A percentile compares a stretch with the other conserved stretches of the same genome.
Evolutionary conservation across 331 rosid species (phyloP).

Genomic region (Acacia pycnantha): DNA sequence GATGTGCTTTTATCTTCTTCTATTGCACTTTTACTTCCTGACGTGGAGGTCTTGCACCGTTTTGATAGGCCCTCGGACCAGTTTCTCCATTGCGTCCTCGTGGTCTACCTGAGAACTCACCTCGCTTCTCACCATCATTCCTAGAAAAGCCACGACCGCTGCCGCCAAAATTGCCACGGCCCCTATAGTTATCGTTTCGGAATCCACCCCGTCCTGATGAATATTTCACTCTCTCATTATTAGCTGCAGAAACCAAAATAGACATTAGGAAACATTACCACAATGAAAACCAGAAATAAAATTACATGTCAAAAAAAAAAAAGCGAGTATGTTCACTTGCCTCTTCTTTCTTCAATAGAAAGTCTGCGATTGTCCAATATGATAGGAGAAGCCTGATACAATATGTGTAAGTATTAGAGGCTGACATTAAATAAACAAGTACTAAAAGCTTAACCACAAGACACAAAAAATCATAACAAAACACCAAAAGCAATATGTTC

Average conservation of each 20-base stretch:
- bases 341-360: slow-evolving; percentile 78
- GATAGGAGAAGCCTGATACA: slow-evolving; percentile 65
- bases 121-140: slow-evolving; percentile 60
- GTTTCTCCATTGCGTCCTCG: slow-evolving; percentile 52
- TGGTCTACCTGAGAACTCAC: slow-evolving; percentile 50
- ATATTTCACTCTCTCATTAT: slow-evolving; percentile 53
- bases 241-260: slow-evolving; percentile 49
- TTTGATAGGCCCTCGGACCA: slow-evolving; percentile 41
- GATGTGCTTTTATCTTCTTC: slow-evolving; percentile 18
- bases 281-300: neutral
- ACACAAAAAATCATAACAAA: neutral
- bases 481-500: neutral
- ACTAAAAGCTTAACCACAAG: neutral
- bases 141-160: slow-evolving; percentile 51
- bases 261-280: neutral
- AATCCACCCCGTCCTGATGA: slow-evolving; percentile 68
- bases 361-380: slow-evolving; percentile 42
- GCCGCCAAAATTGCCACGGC: slow-evolving; percentile 56
- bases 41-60: slow-evolving; percentile 45
- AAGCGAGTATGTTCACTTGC: slow-evolving; percentile 33
- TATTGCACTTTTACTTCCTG: slow-evolving; percentile 42
- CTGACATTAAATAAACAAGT: neutral
- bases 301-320: neutral
- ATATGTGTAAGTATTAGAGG: slow-evolving; percentile 3
- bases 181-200: slow-evolving; percentile 58